A percentile compares a stretch with the other conserved stretches of the same genome.
These are phyloP conservation scores for Tulasnella sp. DNA, from an alignment of 768 basidiomycete genomes.

Conservation along the genomic window DNA sequence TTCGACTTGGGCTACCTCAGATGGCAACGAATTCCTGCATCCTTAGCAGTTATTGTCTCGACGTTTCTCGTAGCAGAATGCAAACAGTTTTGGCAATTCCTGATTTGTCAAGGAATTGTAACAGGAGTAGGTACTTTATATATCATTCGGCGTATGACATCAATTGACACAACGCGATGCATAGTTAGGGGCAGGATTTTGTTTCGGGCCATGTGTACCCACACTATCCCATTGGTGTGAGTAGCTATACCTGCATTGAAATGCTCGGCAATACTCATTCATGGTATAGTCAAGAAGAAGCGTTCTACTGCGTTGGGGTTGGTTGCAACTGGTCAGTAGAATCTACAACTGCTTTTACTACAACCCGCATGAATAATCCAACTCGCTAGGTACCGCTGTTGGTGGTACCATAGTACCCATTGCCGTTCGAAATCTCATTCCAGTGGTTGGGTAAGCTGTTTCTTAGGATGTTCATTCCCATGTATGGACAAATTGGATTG, in stretches of 20 bases:
- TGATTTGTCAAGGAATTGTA: conserved; percentile 12
- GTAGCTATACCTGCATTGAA: too few species aligned
- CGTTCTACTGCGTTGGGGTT: conserved; percentile 48
- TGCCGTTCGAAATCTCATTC: conserved; percentile 17
- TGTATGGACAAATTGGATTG: not conserved
- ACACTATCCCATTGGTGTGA: too few species aligned
- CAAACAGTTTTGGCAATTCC: conserved; percentile 8
- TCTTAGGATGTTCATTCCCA: too few species aligned
- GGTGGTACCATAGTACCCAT: conserved; percentile 19
- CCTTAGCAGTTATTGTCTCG: not conserved
- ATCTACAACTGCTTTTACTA: conserved; percentile 22
- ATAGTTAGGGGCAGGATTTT: too few species aligned
- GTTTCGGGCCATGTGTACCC: too few species aligned
- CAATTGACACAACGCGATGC: too few species aligned
- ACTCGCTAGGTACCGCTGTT: not conserved
- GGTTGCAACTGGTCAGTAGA: conserved; percentile 46
- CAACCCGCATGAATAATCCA: not conserved
- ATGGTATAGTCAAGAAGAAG: conserved; percentile 38
- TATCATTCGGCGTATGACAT: too few species aligned
- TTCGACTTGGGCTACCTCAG: conserved; percentile 67
- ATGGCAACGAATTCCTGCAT: too few species aligned
- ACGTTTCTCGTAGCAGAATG: conserved; percentile 9
- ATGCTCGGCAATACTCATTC: too few species aligned
- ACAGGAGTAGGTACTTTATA: too few species aligned
- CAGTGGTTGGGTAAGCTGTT: conserved; percentile 16